Percentiles rank a stretch among this genome's conserved stretches.
phyloP scores from a whole-genome alignment of 345 rosid species.

The Barbarea vulgaris region DNA sequence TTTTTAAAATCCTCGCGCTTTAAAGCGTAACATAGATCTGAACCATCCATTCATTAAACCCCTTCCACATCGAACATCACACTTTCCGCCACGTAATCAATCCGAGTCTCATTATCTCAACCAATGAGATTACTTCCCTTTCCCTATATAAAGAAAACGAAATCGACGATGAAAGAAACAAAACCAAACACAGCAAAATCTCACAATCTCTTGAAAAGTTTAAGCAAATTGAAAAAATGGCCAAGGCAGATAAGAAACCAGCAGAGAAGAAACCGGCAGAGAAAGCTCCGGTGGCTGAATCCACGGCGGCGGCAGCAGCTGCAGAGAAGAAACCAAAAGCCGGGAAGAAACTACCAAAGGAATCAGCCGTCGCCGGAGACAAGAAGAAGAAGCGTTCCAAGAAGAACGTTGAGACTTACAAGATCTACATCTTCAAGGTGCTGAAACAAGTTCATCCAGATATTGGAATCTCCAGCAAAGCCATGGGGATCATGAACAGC shows the following conservation, averaged over 20 bases:
- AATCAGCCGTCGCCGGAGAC: slow-evolving; percentile 42
- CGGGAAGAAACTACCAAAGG: slow-evolving; percentile 57
- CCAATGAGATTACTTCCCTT: slow-evolving; percentile 12
- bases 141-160: slow-evolving; percentile 6
- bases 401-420: slow-evolving; percentile 60
- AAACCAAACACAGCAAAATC: background rate
- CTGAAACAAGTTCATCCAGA: slow-evolving; percentile 65
- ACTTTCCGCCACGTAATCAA: background rate
- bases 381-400: slow-evolving; percentile 57
- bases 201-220: background rate
- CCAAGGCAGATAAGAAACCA: slow-evolving; percentile 41
- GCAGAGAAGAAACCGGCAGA: slow-evolving; percentile 44
- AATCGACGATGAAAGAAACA: background rate
- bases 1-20: background rate
- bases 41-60: slow-evolving; percentile 14
- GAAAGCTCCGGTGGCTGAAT: slow-evolving; percentile 26
- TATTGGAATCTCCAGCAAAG: slow-evolving; percentile 44
- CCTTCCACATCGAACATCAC: background rate
- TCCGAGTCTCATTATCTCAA: background rate
- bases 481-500: slow-evolving; percentile 46
- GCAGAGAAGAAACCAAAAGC: slow-evolving; percentile 64
- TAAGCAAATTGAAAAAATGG: background rate
- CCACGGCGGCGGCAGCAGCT: slow-evolving; percentile 12
- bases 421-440: slow-evolving; percentile 70
- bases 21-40: background rate